phyloP scores from a whole-genome alignment of 768 basidiomycete species.

The Leccinum sublutescens region DNA sequence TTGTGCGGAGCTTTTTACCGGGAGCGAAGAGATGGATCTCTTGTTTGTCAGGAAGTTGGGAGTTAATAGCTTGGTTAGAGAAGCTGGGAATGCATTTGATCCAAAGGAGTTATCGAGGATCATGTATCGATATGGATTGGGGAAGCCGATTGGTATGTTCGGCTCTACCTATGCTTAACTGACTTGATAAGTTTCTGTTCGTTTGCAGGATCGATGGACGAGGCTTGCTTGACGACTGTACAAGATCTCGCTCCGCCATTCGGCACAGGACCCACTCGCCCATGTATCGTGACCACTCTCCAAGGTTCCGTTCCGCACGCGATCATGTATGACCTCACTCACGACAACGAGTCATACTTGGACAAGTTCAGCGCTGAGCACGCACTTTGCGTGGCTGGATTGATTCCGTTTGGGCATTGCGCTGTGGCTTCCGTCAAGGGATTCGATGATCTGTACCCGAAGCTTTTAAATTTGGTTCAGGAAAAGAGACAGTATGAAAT shows the following conservation, averaged over 20 bases:
- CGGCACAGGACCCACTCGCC: slow-evolving; percentile 74
- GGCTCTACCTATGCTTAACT: neutral
- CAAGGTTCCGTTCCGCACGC: slow-evolving; percentile 91
- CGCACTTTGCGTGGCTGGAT: slow-evolving; percentile 88
- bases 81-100: slow-evolving; percentile 89
- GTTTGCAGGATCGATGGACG: slow-evolving; percentile 84
- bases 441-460: slow-evolving; percentile 96
- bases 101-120: slow-evolving; percentile 89
- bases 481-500: slow-evolving; percentile 82
- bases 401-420: slow-evolving; percentile 87
- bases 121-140: slow-evolving; percentile 86
- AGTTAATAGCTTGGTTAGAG: slow-evolving; percentile 90
- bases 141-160: slow-evolving; percentile 82
- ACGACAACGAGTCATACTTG: slow-evolving; percentile 92
- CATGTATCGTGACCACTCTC: slow-evolving; percentile 73
- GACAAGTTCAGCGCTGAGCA: slow-evolving; percentile 94
- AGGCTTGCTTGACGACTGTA: slow-evolving; percentile 71
- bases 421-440: slow-evolving; percentile 95
- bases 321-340: slow-evolving; percentile 91
- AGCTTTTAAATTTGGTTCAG: slow-evolving; percentile 82
- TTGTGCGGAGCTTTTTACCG: slow-evolving; percentile 96
- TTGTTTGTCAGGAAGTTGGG: slow-evolving; percentile 90
- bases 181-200: neutral
- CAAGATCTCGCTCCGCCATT: slow-evolving; percentile 82
- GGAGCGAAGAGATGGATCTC: slow-evolving; percentile 90